A percentile compares a stretch with the other conserved stretches of the same genome.
phyloP scores from a whole-genome alignment of 768 basidiomycete species.

The Fomitopsis serialis region DNA sequence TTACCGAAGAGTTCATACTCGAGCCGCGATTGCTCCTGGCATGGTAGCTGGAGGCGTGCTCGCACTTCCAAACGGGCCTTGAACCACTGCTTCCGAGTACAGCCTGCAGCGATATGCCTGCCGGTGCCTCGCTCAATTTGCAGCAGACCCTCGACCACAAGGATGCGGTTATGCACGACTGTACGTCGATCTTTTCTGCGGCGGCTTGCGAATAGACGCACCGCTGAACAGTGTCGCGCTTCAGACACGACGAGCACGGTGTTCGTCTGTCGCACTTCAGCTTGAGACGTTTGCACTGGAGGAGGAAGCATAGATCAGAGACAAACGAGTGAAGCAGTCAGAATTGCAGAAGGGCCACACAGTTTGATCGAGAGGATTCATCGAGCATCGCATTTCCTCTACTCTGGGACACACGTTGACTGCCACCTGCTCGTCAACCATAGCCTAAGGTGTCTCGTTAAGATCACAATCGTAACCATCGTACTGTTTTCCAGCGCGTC shows the following conservation, averaged over 20 bases:
- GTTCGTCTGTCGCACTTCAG: slow-evolving; percentile 78
- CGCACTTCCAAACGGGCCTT: slow-evolving; percentile 6
- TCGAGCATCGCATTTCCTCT: no score
- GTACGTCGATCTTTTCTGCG: slow-evolving; percentile 83
- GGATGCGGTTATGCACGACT: slow-evolving; percentile 78
- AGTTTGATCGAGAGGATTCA: no score
- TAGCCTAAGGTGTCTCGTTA: no score
- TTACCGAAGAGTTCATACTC: not conserved
- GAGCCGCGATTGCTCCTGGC: not conserved
- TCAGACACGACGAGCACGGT: slow-evolving; percentile 74
- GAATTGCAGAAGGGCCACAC: no score
- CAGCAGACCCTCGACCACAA: slow-evolving; percentile 60
- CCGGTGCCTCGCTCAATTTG: slow-evolving; percentile 32
- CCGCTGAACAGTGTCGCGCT: slow-evolving; percentile 67
- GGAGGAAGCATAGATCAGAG: not conserved
- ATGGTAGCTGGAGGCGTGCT: slow-evolving; percentile 2
- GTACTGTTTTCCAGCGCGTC: no score
- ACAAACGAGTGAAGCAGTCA: no score
- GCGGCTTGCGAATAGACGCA: slow-evolving; percentile 80
- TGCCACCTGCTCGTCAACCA: not conserved
- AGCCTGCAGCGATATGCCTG: slow-evolving; percentile 14
- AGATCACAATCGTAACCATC: no score
- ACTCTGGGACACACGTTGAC: no score
- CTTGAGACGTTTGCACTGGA: slow-evolving; percentile 82
- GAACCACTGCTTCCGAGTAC: slow-evolving; percentile 12